These are phyloP conservation scores for Hibiscus tridactylites DNA, from an alignment of 345 rosid species.

Conservation along the genomic window DNA sequence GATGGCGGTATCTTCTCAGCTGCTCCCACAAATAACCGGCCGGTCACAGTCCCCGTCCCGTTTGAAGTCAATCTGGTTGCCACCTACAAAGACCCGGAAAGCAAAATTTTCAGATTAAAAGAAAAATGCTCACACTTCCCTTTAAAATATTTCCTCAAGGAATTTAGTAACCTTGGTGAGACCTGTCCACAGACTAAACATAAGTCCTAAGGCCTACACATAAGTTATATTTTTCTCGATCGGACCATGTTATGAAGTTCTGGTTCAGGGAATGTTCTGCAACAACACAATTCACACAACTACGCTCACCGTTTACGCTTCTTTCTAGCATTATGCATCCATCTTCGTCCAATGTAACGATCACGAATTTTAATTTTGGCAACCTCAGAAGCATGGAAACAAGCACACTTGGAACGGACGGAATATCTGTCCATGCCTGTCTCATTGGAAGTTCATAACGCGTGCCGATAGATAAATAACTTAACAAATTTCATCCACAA, in stretches of 20 bases:
- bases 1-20: slow-evolving; percentile 72
- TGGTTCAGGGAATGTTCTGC: neutral
- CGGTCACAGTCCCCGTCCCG: slow-evolving; percentile 48
- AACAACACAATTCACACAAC: neutral
- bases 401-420: slow-evolving; percentile 62
- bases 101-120: neutral
- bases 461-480: neutral
- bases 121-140: neutral
- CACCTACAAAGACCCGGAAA: slow-evolving; percentile 23
- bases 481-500: neutral
- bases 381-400: slow-evolving; percentile 64
- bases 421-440: slow-evolving; percentile 73
- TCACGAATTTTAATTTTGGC: slow-evolving; percentile 65
- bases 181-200: neutral
- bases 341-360: slow-evolving; percentile 73
- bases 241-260: neutral
- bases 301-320: slow-evolving; percentile 41
- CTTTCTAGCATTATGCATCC: slow-evolving; percentile 89
- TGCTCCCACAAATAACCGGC: slow-evolving; percentile 56
- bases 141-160: too few species aligned
- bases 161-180: too few species aligned
- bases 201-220: neutral
- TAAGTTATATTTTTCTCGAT: neutral
- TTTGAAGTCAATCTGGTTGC: slow-evolving; percentile 33
- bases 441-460: neutral